Conservation (phyloP, 2,329 filamentous ascomycete species). For the Venturia nashicola region DNA sequence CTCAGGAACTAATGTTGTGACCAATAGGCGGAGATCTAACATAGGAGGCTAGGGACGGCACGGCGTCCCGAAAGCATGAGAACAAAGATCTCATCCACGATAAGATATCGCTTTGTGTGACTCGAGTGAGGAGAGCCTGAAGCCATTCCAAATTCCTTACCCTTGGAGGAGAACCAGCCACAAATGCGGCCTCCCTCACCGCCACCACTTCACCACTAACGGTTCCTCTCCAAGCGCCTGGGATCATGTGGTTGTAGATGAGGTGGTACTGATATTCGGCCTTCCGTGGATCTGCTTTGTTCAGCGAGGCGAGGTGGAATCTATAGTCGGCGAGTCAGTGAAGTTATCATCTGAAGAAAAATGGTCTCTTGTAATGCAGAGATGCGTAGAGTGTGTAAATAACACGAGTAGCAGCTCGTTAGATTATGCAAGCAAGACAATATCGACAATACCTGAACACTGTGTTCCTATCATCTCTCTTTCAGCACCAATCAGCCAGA, state of each 20-base stretch:
- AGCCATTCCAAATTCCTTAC: neutral
- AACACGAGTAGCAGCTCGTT: too few relatives aligned
- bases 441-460: too few relatives aligned
- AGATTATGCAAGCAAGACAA: too few relatives aligned
- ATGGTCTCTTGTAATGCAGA: too few relatives aligned
- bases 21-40: neutral
- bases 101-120: neutral
- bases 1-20: neutral
- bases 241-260: neutral
- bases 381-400: too few relatives aligned
- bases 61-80: neutral
- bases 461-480: too few relatives aligned
- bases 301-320: neutral
- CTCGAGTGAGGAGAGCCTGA: neutral
- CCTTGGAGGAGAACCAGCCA: neutral
- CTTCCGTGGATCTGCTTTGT: neutral
- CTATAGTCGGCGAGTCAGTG: neutral
- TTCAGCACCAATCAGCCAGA: too few relatives aligned
- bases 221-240: neutral
- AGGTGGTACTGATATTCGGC: neutral
- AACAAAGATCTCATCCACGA: neutral
- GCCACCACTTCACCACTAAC: neutral
- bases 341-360: neutral
- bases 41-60: neutral
- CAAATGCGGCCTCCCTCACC: neutral